A percentile compares a stretch with the other conserved stretches of the same genome.
Evolutionary conservation across 768 basidiomycete species (phyloP).

Genomic region (Phaeotremella skinneri): DNA sequence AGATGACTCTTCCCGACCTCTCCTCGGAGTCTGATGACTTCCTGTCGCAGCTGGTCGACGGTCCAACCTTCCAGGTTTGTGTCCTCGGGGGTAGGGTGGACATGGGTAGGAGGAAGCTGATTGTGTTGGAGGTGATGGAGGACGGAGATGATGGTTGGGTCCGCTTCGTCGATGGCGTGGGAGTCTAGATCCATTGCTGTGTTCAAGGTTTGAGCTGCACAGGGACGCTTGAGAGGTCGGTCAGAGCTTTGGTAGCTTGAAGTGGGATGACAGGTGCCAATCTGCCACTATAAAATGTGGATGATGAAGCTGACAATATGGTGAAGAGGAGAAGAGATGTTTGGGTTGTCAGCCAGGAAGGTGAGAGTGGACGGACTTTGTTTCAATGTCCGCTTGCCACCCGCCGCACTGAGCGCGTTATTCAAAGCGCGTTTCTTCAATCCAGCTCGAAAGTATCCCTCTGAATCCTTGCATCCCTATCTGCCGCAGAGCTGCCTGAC

Average conservation of each 20-base stretch:
- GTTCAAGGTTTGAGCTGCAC: neutral
- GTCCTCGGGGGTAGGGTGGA: neutral
- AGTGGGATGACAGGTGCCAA: neutral
- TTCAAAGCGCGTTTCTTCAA: neutral
- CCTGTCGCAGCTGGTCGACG: conserved; percentile 17
- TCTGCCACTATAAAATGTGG: neutral
- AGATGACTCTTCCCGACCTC: neutral
- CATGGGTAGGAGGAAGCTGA: neutral
- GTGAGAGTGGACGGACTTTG: neutral
- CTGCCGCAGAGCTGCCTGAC: no score
- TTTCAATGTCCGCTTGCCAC: neutral
- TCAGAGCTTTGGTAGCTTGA: neutral
- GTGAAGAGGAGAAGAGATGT: neutral
- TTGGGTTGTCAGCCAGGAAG: neutral
- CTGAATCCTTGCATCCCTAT: no score
- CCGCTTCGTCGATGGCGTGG: neutral
- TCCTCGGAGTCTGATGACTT: conserved; percentile 15
- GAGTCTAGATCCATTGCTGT: conserved; percentile 3
- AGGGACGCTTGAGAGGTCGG: no score
- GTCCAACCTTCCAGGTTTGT: conserved; percentile 22
- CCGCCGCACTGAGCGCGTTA: neutral
- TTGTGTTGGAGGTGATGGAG: neutral
- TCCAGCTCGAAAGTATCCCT: no score
- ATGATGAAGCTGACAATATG: neutral
- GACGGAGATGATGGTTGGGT: neutral